A percentile compares a stretch with the other conserved stretches of the same genome.
Evolutionary conservation across 805 yeast genomes (phyloP).

Genomic region (Metschnikowia peoriensis): DNA sequence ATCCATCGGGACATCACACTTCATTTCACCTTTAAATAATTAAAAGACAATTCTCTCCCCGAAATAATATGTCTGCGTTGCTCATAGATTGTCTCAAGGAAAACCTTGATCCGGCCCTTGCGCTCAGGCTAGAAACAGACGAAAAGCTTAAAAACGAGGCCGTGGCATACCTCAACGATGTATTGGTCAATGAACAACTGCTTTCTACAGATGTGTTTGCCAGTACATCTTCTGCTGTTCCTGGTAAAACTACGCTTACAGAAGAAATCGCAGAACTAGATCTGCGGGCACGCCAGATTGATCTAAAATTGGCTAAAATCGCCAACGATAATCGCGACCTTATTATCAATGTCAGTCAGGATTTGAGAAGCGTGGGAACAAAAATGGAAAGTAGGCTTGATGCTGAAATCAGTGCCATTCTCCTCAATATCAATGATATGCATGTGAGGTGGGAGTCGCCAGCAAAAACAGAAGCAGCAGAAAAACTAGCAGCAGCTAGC

Average conservation of each 20-base stretch:
- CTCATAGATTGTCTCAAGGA: slow-evolving; percentile 32
- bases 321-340: slow-evolving; percentile 44
- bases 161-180: slow-evolving; percentile 32
- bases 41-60: not conserved
- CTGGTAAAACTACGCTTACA: slow-evolving; percentile 37
- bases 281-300: slow-evolving; percentile 48
- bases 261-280: slow-evolving; percentile 78
- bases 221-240: slow-evolving; percentile 31
- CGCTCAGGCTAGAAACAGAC: slow-evolving; percentile 20
- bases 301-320: slow-evolving; percentile 42
- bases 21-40: too few species aligned
- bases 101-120: slow-evolving; percentile 26
- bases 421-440: slow-evolving; percentile 5
- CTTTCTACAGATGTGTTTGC: slow-evolving; percentile 44
- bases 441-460: slow-evolving; percentile 4
- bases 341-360: slow-evolving; percentile 41
- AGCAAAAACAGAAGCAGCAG: slow-evolving; percentile 15
- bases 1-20: too few species aligned
- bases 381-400: slow-evolving; percentile 17
- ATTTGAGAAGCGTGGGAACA: slow-evolving; percentile 22
- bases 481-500: slow-evolving; percentile 20
- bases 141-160: slow-evolving; percentile 21
- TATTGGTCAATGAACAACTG: slow-evolving; percentile 49
- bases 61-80: slow-evolving; percentile 28
- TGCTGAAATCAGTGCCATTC: slow-evolving; percentile 11